Evolutionary conservation across 192 early-diverging fungal genomes (phyloP), one percentile per base, ranked within the genome.

Genomic region (Funneliformis geosporum): DNA sequence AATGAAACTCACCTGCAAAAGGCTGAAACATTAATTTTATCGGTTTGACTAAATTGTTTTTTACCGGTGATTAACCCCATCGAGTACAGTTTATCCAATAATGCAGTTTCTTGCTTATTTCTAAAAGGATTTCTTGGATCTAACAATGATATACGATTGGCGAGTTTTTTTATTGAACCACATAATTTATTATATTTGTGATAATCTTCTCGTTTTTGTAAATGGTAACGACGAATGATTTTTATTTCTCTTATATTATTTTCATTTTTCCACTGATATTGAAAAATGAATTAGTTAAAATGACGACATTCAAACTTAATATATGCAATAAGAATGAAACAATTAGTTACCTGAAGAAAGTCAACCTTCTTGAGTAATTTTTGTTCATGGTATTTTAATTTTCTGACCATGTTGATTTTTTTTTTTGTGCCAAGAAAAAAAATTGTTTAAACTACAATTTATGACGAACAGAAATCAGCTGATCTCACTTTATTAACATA

Each of bases 311-410:
- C n/a, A n/a, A n/a, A n/a, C n/a, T n/a, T n/a, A 65, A 12, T 28
- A 64, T 8, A 64, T 9, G 25, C 11, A 23, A 73, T 18, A 80
- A 50, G 25, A 79, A 62, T 7, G 0, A 28, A 50, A 21, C 10
- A 75, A n/a, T 60, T 47, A 3, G 47, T 65, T 78, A 67, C 73
- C 62, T 93, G 90, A 79, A 98, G 81, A 82, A 98, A 97, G 85
- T 98, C 94, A 67, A 98, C 96, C 88, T 97, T 98, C 83, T 94
- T 93, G 59, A 98, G 89, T 11, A 98, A 90, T 88, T 97, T 98
- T 83, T 96, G 88, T 86, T 98, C 97, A 89, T 98, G 96, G 89
- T 91, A 91, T 80, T 97, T 94, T 79, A 98, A 86, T 83, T 96
- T 89, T 81, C 94, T 86, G 84, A 90, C 75, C 75, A 76, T 76